A percentile compares a stretch with the other conserved stretches of the same genome.
These are phyloP conservation scores for Plicaturopsis crispa DNA, from an alignment of 768 basidiomycete species.

Conservation along the genomic window DNA sequence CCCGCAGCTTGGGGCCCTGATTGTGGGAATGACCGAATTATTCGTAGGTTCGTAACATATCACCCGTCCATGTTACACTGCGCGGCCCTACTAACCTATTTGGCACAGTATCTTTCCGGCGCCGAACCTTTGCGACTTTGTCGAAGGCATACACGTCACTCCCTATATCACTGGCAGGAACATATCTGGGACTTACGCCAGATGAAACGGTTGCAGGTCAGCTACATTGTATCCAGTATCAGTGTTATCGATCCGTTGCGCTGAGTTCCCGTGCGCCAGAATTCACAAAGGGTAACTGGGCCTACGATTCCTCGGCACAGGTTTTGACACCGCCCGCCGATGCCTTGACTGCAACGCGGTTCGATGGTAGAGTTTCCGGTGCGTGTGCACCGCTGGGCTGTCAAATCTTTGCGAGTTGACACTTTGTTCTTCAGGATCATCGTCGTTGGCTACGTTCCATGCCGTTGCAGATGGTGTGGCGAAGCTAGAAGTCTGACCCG, in stretches of 20 bases:
- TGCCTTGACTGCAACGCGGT: not conserved
- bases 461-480: conserved; percentile 49
- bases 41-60: conserved; percentile 45
- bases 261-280: conserved; percentile 32
- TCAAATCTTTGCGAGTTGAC: conserved; percentile 2
- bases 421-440: conserved; percentile 26
- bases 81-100: conserved; percentile 1
- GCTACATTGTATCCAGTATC: conserved; percentile 5
- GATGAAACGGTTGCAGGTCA: conserved; percentile 25
- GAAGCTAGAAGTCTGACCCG: conserved; percentile 32
- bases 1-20: conserved; percentile 33
- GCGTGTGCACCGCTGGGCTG: not conserved
- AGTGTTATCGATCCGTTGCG: conserved; percentile 11
- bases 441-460: conserved; percentile 40
- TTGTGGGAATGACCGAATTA: conserved; percentile 32
- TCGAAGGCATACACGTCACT: conserved; percentile 62
- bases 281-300: conserved; percentile 39
- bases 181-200: conserved; percentile 43
- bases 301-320: conserved; percentile 37
- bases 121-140: conserved; percentile 45
- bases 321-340: conserved; percentile 32
- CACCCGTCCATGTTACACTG: not conserved
- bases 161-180: conserved; percentile 42
- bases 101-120: conserved; percentile 47
- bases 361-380: conserved; percentile 8